Evolutionary conservation across 768 basidiomycete genomes (phyloP).

Genomic region (Pleurotus sapidus): DNA sequence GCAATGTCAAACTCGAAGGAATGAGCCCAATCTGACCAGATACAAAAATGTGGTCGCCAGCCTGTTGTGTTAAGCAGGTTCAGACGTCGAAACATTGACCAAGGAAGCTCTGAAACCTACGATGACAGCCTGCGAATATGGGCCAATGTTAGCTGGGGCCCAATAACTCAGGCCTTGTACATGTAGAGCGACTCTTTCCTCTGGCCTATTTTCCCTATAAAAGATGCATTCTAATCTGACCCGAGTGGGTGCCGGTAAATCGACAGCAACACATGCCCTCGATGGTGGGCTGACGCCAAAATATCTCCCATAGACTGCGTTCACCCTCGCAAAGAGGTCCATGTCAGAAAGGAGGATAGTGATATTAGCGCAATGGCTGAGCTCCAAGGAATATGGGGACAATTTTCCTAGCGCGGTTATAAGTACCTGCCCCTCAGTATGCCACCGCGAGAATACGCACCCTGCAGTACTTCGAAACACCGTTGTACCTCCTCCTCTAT

Average conservation of each 20-base stretch:
- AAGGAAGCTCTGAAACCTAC: constrained; percentile 39
- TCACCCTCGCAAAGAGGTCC: constrained; percentile 73
- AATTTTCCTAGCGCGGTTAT: constrained; percentile 48
- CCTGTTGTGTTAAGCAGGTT: constrained; percentile 37
- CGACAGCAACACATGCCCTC: constrained; percentile 88
- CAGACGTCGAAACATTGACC: not conserved
- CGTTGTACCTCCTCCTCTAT: constrained; percentile 69
- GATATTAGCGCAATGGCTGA: constrained; percentile 69
- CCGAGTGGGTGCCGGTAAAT: constrained; percentile 53
- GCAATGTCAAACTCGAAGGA: constrained; percentile 68
- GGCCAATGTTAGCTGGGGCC: constrained; percentile 99
- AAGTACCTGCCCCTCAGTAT: not conserved
- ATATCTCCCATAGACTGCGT: constrained; percentile 73
- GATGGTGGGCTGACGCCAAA: constrained; percentile 93
- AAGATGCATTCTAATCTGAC: constrained; percentile 82
- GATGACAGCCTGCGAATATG: constrained; percentile 91
- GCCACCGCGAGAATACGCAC: constrained; percentile 31
- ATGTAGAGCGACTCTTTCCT: constrained; percentile 74
- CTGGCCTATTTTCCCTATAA: constrained; percentile 36
- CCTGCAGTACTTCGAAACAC: constrained; percentile 65
- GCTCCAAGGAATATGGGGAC: constrained; percentile 38
- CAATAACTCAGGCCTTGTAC: constrained; percentile 97
- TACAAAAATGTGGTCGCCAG: constrained; percentile 73
- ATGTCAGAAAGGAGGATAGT: constrained; percentile 84
- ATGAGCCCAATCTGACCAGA: constrained; percentile 95